A percentile compares a stretch with the other conserved stretches of the same genome.
Conservation (phyloP, 768 basidiomycete species). For the Leucocoprinus sp. region DNA sequence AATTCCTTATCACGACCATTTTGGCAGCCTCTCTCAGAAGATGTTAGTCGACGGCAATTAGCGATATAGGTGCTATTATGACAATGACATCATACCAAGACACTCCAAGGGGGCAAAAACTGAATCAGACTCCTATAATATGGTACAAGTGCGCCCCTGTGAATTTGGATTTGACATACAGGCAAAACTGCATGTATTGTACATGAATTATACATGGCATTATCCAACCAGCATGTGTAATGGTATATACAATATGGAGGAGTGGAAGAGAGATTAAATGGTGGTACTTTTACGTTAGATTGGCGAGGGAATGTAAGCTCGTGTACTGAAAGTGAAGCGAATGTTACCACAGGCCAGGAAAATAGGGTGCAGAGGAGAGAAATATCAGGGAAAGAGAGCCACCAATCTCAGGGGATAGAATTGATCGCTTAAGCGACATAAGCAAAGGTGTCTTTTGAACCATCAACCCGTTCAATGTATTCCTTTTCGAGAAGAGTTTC, state of each 20-base stretch:
- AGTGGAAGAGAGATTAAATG: constrained; percentile 1
- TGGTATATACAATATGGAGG: constrained; percentile 11
- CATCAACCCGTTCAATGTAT: constrained; percentile 92
- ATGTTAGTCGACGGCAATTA: too few relatives aligned
- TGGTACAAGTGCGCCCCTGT: not conserved
- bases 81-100: too few relatives aligned
- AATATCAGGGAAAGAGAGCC: not conserved
- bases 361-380: constrained; percentile 2
- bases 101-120: constrained; percentile 41
- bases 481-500: constrained; percentile 93
- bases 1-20: too few relatives aligned
- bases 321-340: not conserved
- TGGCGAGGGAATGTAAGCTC: constrained; percentile 1
- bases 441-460: constrained; percentile 81
- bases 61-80: too few relatives aligned
- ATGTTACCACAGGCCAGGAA: constrained; percentile 2
- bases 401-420: constrained; percentile 8
- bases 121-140: not conserved
- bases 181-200: not conserved
- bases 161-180: not conserved
- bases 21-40: too few relatives aligned
- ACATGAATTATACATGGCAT: constrained; percentile 11
- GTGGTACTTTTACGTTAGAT: constrained; percentile 8
- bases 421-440: constrained; percentile 50
- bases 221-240: constrained; percentile 9